These are phyloP conservation scores for Diaporthe sp. DNA, from an alignment of 2,329 filamentous ascomycete genomes.

Conservation along the genomic window DNA sequence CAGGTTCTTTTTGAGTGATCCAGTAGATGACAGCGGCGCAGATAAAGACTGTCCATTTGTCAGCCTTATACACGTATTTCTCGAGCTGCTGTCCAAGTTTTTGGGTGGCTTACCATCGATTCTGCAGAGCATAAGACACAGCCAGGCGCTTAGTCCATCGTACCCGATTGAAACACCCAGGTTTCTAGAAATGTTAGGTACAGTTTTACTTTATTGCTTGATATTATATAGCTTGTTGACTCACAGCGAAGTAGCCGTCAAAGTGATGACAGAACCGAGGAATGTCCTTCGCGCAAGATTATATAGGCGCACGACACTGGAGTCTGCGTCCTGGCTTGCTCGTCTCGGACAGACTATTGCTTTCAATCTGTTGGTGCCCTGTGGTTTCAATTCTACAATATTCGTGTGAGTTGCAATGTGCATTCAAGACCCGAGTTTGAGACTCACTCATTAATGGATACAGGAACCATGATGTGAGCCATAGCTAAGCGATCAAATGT, in stretches of 20 bases:
- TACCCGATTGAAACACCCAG: neutral
- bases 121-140: constrained; percentile 21
- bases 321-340: constrained; percentile 3
- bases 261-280: constrained; percentile 1
- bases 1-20: constrained; percentile 11
- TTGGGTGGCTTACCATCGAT: neutral
- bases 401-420: neutral
- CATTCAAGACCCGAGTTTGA: neutral
- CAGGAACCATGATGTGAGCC: constrained; percentile 8
- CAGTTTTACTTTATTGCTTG: neutral
- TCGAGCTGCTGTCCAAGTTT: neutral
- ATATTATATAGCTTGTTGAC: neutral
- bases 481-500: neutral
- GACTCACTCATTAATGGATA: constrained; percentile 15
- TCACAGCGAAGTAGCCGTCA: constrained; percentile 2
- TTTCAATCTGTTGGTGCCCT: neutral
- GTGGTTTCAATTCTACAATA: constrained; percentile 11
- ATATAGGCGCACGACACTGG: constrained; percentile 9
- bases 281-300: constrained; percentile 6
- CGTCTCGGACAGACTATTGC: neutral
- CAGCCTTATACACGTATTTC: neutral
- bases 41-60: neutral
- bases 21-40: constrained; percentile 13
- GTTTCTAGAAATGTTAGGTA: neutral
- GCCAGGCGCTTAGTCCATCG: neutral